Base-by-base conservation (phyloP, 768 basidiomycete genomes). In the Pholiota conissans region DNA sequence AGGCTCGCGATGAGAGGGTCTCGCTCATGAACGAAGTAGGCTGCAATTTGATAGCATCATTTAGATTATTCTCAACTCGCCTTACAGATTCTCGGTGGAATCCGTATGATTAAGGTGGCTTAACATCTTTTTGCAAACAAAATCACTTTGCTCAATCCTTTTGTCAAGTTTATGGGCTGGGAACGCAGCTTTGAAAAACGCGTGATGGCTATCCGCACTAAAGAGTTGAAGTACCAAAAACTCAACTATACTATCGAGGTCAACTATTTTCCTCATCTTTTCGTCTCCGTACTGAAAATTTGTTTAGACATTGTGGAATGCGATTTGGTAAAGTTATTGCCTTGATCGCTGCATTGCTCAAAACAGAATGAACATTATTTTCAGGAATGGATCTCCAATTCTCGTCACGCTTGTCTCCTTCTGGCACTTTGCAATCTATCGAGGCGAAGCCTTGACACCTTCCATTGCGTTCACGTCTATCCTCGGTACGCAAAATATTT, bases 191-290 rank as follows among this genome's bases (percentile, higher is more conserved):
- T 95, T 63, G 94, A 96, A 72, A 77, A 79, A 22, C 80, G 79
- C 9, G 86, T 95, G 0, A 69, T 89, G 52, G 84, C 81, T 51
- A 77, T 96, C 58, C 83, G 94, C 24, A 85, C 85, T 40, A 87
- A 85, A 62, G 94, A 97, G 70, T 76, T 97, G 22, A 86, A 85
- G 64, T 93, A 85, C 70, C 93, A 95, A 67, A 86, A 84, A 63
- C 71, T 92, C 48, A 97, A 93, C 71, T 98, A 95, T 71, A 83
- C 81, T 40, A 90, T 96, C 52, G 95, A 96, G 75, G 85, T 87
- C 47, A 29, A 14, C 11, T 30, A 7, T 29, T 32, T 30, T 46
- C 37, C 68, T 40, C 24, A 49, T 2, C 20, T 53, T 18, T 35
- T 50, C 20, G 18, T 51, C 34, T 20, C 52, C 18, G 6, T 32